Percentiles rank a stretch among this genome's conserved stretches.
phyloP scores from a whole-genome alignment of 1,139 yeast species.

The Magnusiomyces sp. region DNA sequence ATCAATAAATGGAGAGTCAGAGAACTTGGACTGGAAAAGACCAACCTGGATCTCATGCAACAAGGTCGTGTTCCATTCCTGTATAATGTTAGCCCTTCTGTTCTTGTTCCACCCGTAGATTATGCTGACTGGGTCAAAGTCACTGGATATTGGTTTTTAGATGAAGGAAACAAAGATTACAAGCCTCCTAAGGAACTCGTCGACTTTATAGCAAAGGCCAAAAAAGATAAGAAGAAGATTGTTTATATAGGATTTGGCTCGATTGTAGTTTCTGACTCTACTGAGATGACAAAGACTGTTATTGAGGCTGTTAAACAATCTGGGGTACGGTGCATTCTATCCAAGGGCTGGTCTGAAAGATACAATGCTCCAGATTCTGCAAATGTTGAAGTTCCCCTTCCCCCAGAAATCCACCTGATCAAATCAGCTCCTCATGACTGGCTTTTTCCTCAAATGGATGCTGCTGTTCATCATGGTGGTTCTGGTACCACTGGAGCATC shows the following conservation, averaged over 20 bases:
- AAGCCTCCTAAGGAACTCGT: conserved; percentile 54
- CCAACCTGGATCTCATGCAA: conserved; percentile 61
- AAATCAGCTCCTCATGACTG: conserved; percentile 88
- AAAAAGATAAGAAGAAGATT: conserved; percentile 51
- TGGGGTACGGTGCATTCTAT: conserved; percentile 76
- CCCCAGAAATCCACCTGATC: conserved; percentile 56
- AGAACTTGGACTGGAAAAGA: conserved; percentile 53
- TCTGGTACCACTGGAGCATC: conserved; percentile 96
- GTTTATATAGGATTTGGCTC: conserved; percentile 96
- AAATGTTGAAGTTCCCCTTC: conserved; percentile 48
- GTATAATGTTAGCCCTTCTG: conserved; percentile 79
- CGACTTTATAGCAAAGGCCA: conserved; percentile 58
- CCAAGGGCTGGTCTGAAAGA: conserved; percentile 94
- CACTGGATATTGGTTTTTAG: conserved; percentile 92
- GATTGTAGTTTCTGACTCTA: conserved; percentile 80
- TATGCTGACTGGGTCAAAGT: conserved; percentile 91
- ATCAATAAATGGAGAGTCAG: conserved; percentile 81
- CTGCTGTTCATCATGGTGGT: conserved; percentile 97
- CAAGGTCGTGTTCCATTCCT: conserved; percentile 79
- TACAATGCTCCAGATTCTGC: conserved; percentile 33
- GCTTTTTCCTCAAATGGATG: conserved; percentile 83
- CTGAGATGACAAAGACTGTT: conserved; percentile 66
- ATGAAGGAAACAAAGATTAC: conserved; percentile 51
- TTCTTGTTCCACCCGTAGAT: conserved; percentile 88
- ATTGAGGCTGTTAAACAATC: conserved; percentile 69